Conservation (phyloP, 1,284 basidiomycete species). For the Tetrapyrgos nigripes region DNA sequence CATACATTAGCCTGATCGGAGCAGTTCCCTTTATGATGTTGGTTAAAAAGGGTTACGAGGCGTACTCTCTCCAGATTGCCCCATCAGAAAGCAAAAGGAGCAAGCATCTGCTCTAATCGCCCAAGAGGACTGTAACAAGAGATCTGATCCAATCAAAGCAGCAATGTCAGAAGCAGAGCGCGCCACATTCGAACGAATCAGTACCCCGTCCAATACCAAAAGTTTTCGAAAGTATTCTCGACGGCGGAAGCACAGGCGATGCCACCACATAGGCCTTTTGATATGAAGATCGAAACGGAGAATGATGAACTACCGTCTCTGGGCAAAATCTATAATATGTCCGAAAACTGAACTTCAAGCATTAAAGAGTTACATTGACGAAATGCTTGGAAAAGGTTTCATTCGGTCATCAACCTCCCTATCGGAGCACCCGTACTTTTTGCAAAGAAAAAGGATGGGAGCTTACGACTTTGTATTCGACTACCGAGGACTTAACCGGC, state of each 20-base stretch:
- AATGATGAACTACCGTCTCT: background rate
- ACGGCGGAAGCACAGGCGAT: conserved; percentile 1
- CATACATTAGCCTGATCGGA: background rate
- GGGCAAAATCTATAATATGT: conserved; percentile 7
- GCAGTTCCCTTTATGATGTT: background rate
- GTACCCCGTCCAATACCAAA: background rate
- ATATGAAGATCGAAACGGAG: background rate
- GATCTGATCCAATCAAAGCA: background rate
- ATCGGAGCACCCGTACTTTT: conserved; percentile 8
- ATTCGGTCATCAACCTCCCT: conserved; percentile 1
- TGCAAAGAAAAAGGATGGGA: conserved; percentile 11
- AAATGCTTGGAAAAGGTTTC: conserved; percentile 9
- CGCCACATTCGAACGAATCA: no score
- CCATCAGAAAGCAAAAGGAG: background rate
- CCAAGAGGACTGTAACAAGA: background rate
- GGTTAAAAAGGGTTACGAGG: background rate
- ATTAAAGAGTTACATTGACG: conserved; percentile 7
- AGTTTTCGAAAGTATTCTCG: background rate
- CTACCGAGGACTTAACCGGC: background rate
- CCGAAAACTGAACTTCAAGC: conserved; percentile 1
- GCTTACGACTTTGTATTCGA: conserved; percentile 2
- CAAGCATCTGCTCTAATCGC: background rate
- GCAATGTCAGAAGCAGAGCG: no score
- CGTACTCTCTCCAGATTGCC: background rate
- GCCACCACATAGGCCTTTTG: background rate